Conservation (phyloP, 805 yeast genomes). For the Metschnikowia drakensbergensis region DNA sequence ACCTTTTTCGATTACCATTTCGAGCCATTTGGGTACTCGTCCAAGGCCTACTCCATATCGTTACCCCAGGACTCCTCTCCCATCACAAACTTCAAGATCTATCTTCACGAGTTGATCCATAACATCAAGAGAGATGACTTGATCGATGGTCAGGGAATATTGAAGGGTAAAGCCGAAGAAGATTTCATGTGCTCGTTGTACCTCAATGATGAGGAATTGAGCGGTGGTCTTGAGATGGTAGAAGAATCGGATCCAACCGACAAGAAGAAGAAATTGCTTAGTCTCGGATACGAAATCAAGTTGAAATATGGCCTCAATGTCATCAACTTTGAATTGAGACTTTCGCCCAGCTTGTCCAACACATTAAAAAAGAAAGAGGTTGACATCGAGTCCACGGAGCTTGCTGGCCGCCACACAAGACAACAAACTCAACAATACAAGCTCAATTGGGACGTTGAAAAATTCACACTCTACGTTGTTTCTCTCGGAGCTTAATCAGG, state of each 20-base stretch:
- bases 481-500: constrained; percentile 15
- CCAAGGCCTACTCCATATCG: constrained; percentile 40
- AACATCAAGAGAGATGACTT: constrained; percentile 31
- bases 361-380: constrained; percentile 32
- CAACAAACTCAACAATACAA: constrained; percentile 44
- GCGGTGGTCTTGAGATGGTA: constrained; percentile 41
- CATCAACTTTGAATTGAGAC: constrained; percentile 40
- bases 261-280: constrained; percentile 11
- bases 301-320: constrained; percentile 46
- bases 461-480: constrained; percentile 31
- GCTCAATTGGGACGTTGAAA: constrained; percentile 45
- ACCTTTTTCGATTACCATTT: constrained; percentile 36
- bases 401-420: constrained; percentile 42
- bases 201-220: constrained; percentile 44
- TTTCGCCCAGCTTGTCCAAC: constrained; percentile 38
- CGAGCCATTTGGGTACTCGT: constrained; percentile 33
- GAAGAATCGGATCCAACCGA: constrained; percentile 26
- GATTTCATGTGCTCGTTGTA: constrained; percentile 38
- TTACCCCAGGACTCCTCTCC: constrained; percentile 46
- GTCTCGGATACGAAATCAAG: constrained; percentile 39
- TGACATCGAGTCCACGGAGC: constrained; percentile 21
- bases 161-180: constrained; percentile 30
- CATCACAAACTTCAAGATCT: constrained; percentile 43
- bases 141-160: constrained; percentile 29
- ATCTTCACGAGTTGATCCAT: constrained; percentile 33